These are phyloP conservation scores for Exophiala calicioides DNA, from an alignment of 2,329 filamentous ascomycete genomes.

Conservation along the genomic window DNA sequence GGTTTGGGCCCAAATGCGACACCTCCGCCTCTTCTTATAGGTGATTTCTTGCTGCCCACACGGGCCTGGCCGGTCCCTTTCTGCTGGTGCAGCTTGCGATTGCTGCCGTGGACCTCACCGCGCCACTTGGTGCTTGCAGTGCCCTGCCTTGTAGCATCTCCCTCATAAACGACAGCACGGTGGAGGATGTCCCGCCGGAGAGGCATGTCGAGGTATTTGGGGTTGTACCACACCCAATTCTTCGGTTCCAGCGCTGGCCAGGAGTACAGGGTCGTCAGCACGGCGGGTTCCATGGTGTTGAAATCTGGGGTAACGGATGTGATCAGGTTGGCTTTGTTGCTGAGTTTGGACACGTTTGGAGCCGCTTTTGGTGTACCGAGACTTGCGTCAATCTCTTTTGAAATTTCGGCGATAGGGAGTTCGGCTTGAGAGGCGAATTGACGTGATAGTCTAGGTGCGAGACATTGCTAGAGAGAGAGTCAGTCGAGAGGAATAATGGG, in stretches of 20 bases:
- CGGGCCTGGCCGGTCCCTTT: conserved; percentile 84
- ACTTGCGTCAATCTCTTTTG: conserved; percentile 25
- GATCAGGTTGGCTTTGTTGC: conserved; percentile 14
- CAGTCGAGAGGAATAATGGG: conserved; percentile 3
- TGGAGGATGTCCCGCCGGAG: conserved; percentile 90
- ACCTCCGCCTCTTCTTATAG: conserved; percentile 80
- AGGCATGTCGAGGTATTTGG: conserved; percentile 81
- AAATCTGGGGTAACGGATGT: conserved; percentile 22
- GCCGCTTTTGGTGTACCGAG: conserved; percentile 33
- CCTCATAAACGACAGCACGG: conserved; percentile 88
- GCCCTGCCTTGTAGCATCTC: conserved; percentile 81
- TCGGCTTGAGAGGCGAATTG: conserved; percentile 54
- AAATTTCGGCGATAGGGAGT: conserved; percentile 27
- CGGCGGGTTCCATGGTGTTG: conserved; percentile 50
- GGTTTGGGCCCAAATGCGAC: conserved; percentile 88
- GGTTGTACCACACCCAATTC: conserved; percentile 73
- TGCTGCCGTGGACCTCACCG: conserved; percentile 78
- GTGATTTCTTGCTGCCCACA: conserved; percentile 76
- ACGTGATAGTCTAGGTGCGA: conserved; percentile 42
- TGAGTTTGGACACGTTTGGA: conserved; percentile 20
- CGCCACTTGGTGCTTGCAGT: conserved; percentile 82
- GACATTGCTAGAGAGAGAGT: conserved; percentile 48
- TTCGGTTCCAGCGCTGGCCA: conserved; percentile 88
- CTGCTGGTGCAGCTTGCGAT: conserved; percentile 78
- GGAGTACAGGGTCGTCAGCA: conserved; percentile 81